These are phyloP conservation scores for Daucus carota DNA, from an alignment of 129 eudicot genomes.

Conservation along the genomic window DH1_v3.0 NC_030385.2:34305501-34306000, in stretches of 20 bases:
- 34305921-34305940: constrained; percentile 29
- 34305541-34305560: no score
- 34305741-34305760: background rate
- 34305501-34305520: no score
- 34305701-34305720: background rate
- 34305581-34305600: background rate
- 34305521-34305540: no score
- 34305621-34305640: background rate
- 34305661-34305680: background rate
- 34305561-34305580: no score
- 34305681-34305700: background rate
- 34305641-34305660: background rate
- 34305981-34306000: constrained; percentile 45
- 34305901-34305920: constrained; percentile 24
- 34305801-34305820: constrained; percentile 1
- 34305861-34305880: background rate
- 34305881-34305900: constrained; percentile 21
- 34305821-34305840: background rate
- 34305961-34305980: constrained; percentile 26
- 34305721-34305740: background rate
- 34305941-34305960: constrained; percentile 35
- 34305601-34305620: background rate
- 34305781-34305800: background rate
- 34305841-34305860: background rate
- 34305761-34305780: constrained; percentile 3